Evolutionary conservation across 106 monocot species (phyloP), one percentile per base, ranked within the genome.

Genomic region (Acorus calamus): DNA sequence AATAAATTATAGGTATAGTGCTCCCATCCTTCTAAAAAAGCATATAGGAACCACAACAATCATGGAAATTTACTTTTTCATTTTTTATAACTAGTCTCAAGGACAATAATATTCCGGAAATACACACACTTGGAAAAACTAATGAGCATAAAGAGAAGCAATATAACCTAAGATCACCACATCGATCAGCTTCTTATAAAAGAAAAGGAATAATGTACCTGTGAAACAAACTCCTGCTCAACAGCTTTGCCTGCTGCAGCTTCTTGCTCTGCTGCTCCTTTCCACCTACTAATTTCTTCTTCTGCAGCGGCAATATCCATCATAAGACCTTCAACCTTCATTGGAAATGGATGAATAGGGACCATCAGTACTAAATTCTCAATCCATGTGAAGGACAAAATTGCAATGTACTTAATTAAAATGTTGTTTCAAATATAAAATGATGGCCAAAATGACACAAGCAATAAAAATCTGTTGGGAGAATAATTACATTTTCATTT

Each of bases 221-320:
- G 77, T 66, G 74, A 65, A 6, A 57, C 71, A 76, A 91, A 83
- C 52, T 98, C 96, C 66, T 83, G 73, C 75, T 98, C 96, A 63
- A 98, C 73, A 10, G 87, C 81, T 73, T 72, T 74, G 56, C 96
- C 96, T 46, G 91, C 96, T 63, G 87, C 87, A 73, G 96, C 96
- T 85, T 98, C 96, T 73, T 98, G 87, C 67, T 98, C 96, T 49
- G 96, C 91, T 63, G 96, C 96, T 47, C 53, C 61, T 78, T 92
- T 98, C 96, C 96, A 98, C 81, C 96, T 91, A 49, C 74, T 64
- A 68, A 98, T 91, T 71, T 98, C 96, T 78, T 98, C 96, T 81
- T 98, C 96, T 47, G 96, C 78, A 64, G 88, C 82, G 59, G 91
- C 71, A 67, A 98, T 91, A 52, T 98, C 96, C 71, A 75, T 77